Conservation (phyloP, 2,329 filamentous ascomycete genomes). For the Tolypocladium paradoxum region DNA sequence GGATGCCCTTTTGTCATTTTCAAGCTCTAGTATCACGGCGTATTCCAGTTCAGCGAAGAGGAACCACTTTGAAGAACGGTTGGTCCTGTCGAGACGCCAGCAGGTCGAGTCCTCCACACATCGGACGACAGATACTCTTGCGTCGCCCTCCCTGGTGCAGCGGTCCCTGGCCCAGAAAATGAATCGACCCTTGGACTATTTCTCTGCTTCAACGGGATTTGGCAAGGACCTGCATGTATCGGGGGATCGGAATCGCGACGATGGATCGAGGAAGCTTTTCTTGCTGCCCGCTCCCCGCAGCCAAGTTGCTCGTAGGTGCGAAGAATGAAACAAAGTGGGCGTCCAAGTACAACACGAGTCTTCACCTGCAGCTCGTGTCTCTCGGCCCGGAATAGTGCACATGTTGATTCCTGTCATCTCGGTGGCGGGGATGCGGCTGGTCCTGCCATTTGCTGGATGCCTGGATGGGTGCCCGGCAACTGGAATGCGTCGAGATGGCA, state of each 20-base stretch:
- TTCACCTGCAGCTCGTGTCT: neutral
- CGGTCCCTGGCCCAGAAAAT: neutral
- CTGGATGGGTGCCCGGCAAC: neutral
- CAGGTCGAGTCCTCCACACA: no score
- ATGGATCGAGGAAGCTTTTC: neutral
- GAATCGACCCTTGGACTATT: neutral
- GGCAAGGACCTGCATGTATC: neutral
- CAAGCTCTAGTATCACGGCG: neutral
- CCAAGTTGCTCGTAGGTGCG: neutral
- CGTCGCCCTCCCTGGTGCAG: neutral
- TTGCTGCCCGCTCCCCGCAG: neutral
- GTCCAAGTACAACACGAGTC: no score
- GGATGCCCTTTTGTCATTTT: neutral
- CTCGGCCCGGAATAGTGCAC: neutral
- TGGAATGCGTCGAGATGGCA: slow-evolving; percentile 18
- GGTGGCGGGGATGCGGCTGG: neutral
- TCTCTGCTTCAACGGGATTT: no score
- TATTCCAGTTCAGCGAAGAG: neutral
- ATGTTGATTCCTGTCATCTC: neutral
- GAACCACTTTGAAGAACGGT: neutral
- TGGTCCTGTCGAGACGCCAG: neutral
- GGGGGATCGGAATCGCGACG: neutral
- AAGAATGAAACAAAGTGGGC: neutral
- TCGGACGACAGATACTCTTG: neutral
- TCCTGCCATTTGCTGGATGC: neutral